phyloP scores from a whole-genome alignment of 2,329 filamentous ascomycete species.

The Penicillium brasilianum region DNA sequence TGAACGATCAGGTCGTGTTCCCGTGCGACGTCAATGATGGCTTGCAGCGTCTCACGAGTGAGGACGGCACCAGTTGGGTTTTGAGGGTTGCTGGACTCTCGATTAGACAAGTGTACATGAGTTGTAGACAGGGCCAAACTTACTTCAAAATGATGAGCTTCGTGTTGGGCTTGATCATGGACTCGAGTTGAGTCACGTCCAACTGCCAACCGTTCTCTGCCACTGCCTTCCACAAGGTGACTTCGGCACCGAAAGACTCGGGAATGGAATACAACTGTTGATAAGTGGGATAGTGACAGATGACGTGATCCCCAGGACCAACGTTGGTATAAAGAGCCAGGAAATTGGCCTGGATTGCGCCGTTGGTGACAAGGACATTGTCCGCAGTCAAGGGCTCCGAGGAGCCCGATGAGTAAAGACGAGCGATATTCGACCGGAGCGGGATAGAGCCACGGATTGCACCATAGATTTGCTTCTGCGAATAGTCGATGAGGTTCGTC shows the following conservation, averaged over 20 bases:
- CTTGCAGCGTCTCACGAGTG: constrained; percentile 61
- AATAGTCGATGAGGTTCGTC: constrained; percentile 35
- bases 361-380: constrained; percentile 78
- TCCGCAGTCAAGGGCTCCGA: constrained; percentile 50
- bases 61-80: constrained; percentile 79
- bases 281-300: constrained; percentile 86
- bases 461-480: constrained; percentile 36
- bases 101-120: neutral
- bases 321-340: constrained; percentile 75
- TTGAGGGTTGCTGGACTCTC: constrained; percentile 66
- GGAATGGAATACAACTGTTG: constrained; percentile 83
- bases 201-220: constrained; percentile 69
- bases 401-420: constrained; percentile 51
- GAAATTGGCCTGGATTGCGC: constrained; percentile 85
- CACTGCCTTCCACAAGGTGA: constrained; percentile 74
- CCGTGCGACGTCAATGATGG: constrained; percentile 67
- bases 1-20: constrained; percentile 68
- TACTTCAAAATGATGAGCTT: constrained; percentile 67
- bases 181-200: constrained; percentile 68
- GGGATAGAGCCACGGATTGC: constrained; percentile 31
- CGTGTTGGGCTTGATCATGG: constrained; percentile 58
- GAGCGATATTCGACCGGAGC: constrained; percentile 38
- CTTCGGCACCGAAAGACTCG: constrained; percentile 73
- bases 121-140: neutral
- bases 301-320: constrained; percentile 76